Evolutionary conservation across 1,139 yeast genomes (phyloP).

Genomic region (Saccharomyces hybrid): DNA sequence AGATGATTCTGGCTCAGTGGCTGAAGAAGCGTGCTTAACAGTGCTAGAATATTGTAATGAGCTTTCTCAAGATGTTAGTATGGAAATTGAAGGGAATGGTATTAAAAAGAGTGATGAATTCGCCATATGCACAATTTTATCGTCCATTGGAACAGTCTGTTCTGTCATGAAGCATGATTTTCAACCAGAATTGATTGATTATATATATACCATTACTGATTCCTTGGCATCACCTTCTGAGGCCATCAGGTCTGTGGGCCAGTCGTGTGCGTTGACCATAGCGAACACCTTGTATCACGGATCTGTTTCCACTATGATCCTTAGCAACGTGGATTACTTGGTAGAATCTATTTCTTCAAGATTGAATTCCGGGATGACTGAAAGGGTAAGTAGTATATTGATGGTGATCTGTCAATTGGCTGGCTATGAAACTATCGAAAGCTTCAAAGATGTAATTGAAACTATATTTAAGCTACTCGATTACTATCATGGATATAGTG

Average conservation of each 20-base stretch:
- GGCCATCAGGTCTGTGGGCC: conserved; percentile 41
- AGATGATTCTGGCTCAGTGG: neutral
- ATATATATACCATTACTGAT: conserved; percentile 49
- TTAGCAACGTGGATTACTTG: conserved; percentile 71
- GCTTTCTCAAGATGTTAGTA: conserved; percentile 21
- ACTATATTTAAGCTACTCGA: conserved; percentile 74
- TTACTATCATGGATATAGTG: conserved; percentile 72
- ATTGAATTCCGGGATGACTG: conserved; percentile 64
- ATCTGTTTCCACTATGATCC: conserved; percentile 47
- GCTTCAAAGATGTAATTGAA: conserved; percentile 62
- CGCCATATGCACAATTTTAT: conserved; percentile 24
- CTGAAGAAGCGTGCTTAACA: neutral
- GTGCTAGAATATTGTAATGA: conserved; percentile 25
- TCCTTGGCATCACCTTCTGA: conserved; percentile 44
- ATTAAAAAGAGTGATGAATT: conserved; percentile 13
- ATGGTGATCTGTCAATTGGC: conserved; percentile 61
- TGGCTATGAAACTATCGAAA: conserved; percentile 59
- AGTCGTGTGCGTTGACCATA: conserved; percentile 39
- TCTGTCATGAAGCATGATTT: conserved; percentile 37
- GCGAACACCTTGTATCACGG: conserved; percentile 51
- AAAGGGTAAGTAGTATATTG: conserved; percentile 64
- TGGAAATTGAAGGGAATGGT: conserved; percentile 9
- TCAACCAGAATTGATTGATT: conserved; percentile 45
- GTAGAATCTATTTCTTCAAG: conserved; percentile 66
- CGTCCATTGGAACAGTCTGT: conserved; percentile 38